Evolutionary conservation across 257 asterid species (phyloP).

Genomic region (Ballota nigra): DNA sequence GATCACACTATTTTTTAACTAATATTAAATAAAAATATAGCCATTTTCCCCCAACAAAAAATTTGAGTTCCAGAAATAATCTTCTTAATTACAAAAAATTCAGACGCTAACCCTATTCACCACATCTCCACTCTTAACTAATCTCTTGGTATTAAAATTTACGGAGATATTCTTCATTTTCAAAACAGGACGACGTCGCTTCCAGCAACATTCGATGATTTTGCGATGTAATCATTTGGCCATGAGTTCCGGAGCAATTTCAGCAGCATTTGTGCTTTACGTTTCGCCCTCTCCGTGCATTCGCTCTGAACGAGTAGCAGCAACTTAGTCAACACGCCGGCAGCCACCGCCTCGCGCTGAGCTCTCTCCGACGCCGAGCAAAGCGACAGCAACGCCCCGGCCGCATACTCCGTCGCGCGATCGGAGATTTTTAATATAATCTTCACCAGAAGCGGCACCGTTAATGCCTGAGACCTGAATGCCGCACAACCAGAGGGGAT

Average conservation of each 20-base stretch:
- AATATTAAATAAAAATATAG: background rate
- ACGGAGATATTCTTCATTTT: background rate
- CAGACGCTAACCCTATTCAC: slow-evolving; percentile 24
- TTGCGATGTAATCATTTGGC: slow-evolving; percentile 57
- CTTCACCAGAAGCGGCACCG: slow-evolving; percentile 83
- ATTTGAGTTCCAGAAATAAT: background rate
- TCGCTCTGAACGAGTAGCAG: slow-evolving; percentile 87
- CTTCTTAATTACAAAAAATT: slow-evolving; percentile 20
- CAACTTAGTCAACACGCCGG: slow-evolving; percentile 79
- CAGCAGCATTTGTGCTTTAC: slow-evolving; percentile 90
- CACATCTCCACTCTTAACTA: slow-evolving; percentile 24
- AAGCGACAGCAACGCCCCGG: slow-evolving; percentile 80
- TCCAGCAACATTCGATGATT: slow-evolving; percentile 62
- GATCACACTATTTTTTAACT: too few relatives aligned
- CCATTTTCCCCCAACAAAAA: background rate
- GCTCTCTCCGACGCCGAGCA: slow-evolving; percentile 75
- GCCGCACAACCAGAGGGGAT: slow-evolving; percentile 74
- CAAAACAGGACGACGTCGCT: slow-evolving; percentile 71
- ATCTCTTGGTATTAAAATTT: background rate
- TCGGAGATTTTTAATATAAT: slow-evolving; percentile 68
- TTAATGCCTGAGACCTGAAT: slow-evolving; percentile 73
- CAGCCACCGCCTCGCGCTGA: slow-evolving; percentile 70
- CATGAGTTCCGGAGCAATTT: slow-evolving; percentile 80
- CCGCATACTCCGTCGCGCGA: slow-evolving; percentile 94
- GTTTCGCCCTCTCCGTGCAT: slow-evolving; percentile 92